A percentile compares a stretch with the other conserved stretches of the same genome.
Conservation (phyloP, 805 yeast genomes). For the Schizosaccharomyces osmophilus region DNA sequence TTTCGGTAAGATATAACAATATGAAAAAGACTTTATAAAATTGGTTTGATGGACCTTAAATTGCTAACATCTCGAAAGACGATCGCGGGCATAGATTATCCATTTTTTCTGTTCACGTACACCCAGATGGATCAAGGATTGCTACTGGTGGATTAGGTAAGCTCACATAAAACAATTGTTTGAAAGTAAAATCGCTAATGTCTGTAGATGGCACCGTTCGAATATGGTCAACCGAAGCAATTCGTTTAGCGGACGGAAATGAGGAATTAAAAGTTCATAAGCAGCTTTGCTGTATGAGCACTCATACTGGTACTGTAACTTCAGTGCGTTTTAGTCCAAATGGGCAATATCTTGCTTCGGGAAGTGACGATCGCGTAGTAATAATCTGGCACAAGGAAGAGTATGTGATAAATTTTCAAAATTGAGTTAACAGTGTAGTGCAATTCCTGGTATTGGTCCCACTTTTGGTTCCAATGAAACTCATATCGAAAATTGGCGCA, state of each 20-base stretch:
- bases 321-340: conserved; percentile 79
- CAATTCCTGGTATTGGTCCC: background rate
- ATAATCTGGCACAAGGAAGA: conserved; percentile 86
- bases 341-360: conserved; percentile 76
- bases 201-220: conserved; percentile 61
- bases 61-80: background rate
- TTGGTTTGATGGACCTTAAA: background rate
- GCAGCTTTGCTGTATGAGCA: conserved; percentile 72
- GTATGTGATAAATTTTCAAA: conserved; percentile 13
- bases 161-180: background rate
- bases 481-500: conserved; percentile 1
- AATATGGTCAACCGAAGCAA: conserved; percentile 70
- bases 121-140: conserved; percentile 56
- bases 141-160: conserved; percentile 64
- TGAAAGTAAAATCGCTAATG: background rate
- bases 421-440: background rate
- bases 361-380: conserved; percentile 81
- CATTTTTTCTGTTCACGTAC: conserved; percentile 59
- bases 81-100: background rate
- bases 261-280: conserved; percentile 6
- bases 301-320: conserved; percentile 94
- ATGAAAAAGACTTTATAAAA: no score
- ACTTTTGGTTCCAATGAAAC: conserved; percentile 1
- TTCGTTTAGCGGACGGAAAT: background rate
- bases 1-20: background rate